Evolutionary conservation across 345 rosid species (phyloP).

Genomic region (Ceriops zippeliana): DNA sequence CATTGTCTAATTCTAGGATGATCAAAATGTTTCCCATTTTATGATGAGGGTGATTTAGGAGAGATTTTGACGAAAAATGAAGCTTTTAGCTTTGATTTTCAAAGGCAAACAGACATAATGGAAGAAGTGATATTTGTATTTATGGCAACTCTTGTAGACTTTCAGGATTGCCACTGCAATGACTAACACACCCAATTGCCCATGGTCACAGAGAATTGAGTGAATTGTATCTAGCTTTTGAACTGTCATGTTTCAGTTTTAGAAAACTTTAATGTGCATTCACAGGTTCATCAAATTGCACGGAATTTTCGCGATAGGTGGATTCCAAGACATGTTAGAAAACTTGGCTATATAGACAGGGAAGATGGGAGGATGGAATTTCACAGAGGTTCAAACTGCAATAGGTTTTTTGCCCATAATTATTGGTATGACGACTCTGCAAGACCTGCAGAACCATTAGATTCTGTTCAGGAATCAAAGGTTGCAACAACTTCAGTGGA

Average conservation of each 20-base stretch:
- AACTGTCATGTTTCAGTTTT: background rate
- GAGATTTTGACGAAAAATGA: background rate
- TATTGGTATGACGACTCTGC: conserved; percentile 44
- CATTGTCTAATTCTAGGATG: background rate
- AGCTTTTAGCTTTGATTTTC: background rate
- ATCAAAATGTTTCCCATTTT: background rate
- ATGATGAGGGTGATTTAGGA: background rate
- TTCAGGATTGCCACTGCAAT: background rate
- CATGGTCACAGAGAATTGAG: too few relatives aligned
- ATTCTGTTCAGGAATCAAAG: conserved; percentile 29
- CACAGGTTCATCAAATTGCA: conserved; percentile 96
- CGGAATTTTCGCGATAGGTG: conserved; percentile 81
- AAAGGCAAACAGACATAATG: background rate
- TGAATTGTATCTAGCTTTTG: background rate
- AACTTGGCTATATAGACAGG: conserved; percentile 48
- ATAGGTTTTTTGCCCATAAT: conserved; percentile 44
- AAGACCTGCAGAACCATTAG: conserved; percentile 52
- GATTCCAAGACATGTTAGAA: conserved; percentile 72
- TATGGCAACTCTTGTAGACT: background rate
- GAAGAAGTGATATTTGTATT: background rate
- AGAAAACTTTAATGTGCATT: conserved; percentile 4
- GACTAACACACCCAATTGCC: background rate
- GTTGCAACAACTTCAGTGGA: conserved; percentile 33
- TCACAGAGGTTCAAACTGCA: conserved; percentile 38
- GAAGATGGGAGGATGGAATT: conserved; percentile 55